Evolutionary conservation across 192 early-diverging fungal species (phyloP), one percentile per base, ranked within the genome.

Genomic region (Lunasporangiospora selenospora): DNA sequence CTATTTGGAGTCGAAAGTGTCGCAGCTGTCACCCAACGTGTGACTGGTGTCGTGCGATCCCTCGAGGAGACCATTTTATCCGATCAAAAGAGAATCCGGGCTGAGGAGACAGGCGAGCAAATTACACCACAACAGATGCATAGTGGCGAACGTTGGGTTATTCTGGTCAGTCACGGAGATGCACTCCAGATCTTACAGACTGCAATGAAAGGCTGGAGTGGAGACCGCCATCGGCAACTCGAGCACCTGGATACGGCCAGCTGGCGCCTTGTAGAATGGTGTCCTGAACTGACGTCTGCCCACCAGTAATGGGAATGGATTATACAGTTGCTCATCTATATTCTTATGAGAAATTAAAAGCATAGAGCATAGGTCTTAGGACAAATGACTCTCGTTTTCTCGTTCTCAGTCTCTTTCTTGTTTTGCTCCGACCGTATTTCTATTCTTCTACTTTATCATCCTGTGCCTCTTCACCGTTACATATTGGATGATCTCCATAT

Each of bases 131-230:
- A 23, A 30, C 29, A 36, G 11, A 26, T 37, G 5, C 0, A 33
- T 50, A 23, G 31, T 64, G 13, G 59, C 37, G 23, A 65, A 78
- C 34, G 50, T 37, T 73, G 60, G 21, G 61, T 77, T 11, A 52
- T 85, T 24, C 31, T 85, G 27, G 80, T 85, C 3, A 75, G 70
- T 30, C 84, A 85, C 57, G 84, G 84, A 4, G 84, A 85, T 55
- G 69, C 79, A 4, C 67, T 76, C 6, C 84, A 85, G 46, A 85
- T 85, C 32, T 42, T 81, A 12, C 80, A 78, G 36, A 65, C 77
- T 3, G 77, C 78, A 0, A 81, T 82, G 60, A 61, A 48, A 12
- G 73, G 73, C 0, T 59, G 71, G 57, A 78, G 80, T 41, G 53
- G 77, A 2, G 77, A 76, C 57, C 53, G 69, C 1, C 84, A 85